Conservation (phyloP, 495 filamentous ascomycete species). For the Collariella sp. region DNA sequence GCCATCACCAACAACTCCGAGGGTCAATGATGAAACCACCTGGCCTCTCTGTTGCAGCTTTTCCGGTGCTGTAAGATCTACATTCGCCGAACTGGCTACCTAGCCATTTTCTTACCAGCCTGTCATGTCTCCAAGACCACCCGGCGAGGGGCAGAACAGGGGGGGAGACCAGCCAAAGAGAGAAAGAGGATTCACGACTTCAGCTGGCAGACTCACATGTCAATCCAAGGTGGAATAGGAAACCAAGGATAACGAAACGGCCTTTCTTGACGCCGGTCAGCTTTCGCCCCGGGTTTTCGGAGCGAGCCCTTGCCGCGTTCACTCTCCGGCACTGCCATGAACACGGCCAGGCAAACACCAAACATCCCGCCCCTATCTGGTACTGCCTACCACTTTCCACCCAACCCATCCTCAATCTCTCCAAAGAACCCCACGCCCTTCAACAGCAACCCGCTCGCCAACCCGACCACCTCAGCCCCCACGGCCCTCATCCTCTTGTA, state of each 20-base stretch:
- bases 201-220: too few species aligned
- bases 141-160: background rate
- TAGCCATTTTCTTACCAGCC: background rate
- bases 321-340: too few species aligned
- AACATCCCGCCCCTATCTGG: background rate
- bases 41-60: background rate
- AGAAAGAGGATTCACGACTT: too few species aligned
- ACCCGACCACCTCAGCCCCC: conserved; percentile 53
- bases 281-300: too few species aligned
- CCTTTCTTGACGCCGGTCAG: too few species aligned
- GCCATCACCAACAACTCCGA: background rate
- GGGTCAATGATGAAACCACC: background rate
- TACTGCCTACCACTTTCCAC: conserved; percentile 8
- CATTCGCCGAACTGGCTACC: background rate
- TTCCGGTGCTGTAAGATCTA: conserved; percentile 9
- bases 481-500: conserved; percentile 53
- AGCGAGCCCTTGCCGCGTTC: too few species aligned
- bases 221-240: too few species aligned
- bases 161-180: too few species aligned
- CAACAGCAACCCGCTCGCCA: conserved; percentile 56
- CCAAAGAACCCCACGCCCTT: conserved; percentile 51
- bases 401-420: conserved; percentile 37
- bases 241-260: too few species aligned
- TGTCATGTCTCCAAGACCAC: background rate
- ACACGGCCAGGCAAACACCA: background rate